Percentiles rank a stretch among this genome's conserved stretches.
Evolutionary conservation across 148 eudicot species (phyloP).

Genomic region (Fagopyrum tataricum): DNA sequence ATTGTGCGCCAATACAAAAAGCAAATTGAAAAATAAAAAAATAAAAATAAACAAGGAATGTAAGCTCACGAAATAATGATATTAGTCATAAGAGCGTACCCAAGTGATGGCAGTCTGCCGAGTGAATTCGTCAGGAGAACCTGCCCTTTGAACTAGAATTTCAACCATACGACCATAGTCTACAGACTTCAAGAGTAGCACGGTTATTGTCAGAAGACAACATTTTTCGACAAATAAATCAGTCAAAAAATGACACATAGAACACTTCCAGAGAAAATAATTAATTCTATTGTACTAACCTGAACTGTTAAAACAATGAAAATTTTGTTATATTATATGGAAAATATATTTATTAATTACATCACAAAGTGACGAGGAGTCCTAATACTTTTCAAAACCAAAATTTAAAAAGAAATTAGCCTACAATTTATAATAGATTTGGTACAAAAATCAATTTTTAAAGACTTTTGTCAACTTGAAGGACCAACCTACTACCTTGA

Average conservation of each 20-base stretch:
- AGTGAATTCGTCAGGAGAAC: slow-evolving; percentile 84
- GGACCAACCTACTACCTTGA: neutral
- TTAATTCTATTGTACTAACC: neutral
- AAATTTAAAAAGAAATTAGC: neutral
- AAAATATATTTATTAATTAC: neutral
- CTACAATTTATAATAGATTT: too few species aligned
- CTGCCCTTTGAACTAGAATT: slow-evolving; percentile 92
- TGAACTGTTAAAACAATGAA: neutral
- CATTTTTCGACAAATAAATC: neutral
- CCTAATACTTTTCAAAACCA: neutral
- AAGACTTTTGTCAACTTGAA: too few species aligned
- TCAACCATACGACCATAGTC: slow-evolving; percentile 99
- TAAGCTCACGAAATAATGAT: neutral
- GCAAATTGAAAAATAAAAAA: neutral
- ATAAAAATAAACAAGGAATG: neutral
- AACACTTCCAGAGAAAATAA: neutral
- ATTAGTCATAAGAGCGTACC: slow-evolving; percentile 35
- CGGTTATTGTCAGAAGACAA: slow-evolving; percentile 25
- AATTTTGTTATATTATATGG: neutral
- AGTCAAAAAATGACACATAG: neutral
- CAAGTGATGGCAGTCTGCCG: slow-evolving; percentile 96
- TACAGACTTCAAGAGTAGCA: slow-evolving; percentile 75
- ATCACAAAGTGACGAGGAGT: neutral
- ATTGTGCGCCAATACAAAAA: neutral
- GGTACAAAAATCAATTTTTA: too few species aligned